Percentiles rank a stretch among this genome's conserved stretches.
Evolutionary conservation across 352 stramenopile species (phyloP).

Genomic region (Phytophthora capsici): DNA sequence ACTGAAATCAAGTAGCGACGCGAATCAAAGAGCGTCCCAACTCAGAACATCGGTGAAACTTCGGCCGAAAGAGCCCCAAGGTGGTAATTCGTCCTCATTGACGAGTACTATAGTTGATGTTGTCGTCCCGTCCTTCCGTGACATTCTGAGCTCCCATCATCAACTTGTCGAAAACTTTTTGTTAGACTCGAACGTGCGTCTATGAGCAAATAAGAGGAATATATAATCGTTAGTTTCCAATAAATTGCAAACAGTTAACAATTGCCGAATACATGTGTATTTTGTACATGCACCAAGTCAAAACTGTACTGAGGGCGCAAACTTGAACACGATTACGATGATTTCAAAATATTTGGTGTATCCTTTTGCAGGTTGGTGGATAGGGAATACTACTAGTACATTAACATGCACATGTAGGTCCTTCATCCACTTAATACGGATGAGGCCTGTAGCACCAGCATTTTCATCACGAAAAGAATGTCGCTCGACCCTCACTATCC

Average conservation of each 20-base stretch:
- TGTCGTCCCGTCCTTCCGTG: conserved; percentile 23
- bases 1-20: not conserved
- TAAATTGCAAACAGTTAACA: no score
- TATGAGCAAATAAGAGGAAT: no score
- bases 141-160: conserved; percentile 20
- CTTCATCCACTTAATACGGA: no score
- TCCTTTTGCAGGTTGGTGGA: no score
- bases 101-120: conserved; percentile 26
- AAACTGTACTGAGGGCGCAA: not conserved
- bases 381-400: no score
- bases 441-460: no score
- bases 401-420: no score
- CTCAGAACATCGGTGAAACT: conserved; percentile 20
- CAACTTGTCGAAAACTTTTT: conserved; percentile 19
- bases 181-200: conserved; percentile 5
- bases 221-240: no score
- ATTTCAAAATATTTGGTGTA: not conserved
- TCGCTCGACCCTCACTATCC: no score
- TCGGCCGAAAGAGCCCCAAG: not conserved
- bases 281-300: no score
- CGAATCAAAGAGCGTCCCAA: conserved; percentile 12
- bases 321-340: conserved; percentile 1
- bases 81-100: not conserved
- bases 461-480: no score
- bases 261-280: no score